A percentile compares a stretch with the other conserved stretches of the same genome.
Evolutionary conservation across 2,329 filamentous ascomycete genomes (phyloP).

Genomic region (Emergomyces africanus): DNA sequence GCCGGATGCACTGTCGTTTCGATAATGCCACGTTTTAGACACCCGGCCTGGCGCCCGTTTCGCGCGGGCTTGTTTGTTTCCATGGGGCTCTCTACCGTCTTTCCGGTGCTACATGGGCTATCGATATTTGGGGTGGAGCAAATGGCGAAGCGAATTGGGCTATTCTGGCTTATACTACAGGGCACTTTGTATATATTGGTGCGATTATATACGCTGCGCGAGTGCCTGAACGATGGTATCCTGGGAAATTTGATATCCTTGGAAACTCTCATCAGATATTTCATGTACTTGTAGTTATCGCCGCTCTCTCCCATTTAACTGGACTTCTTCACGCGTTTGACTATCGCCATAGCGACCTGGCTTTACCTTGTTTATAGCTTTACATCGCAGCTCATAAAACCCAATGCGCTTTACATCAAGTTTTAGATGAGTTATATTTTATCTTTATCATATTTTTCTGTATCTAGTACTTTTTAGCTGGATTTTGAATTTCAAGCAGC

Average conservation of each 20-base stretch:
- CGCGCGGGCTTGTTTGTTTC: slow-evolving; percentile 80
- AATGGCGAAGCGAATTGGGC: slow-evolving; percentile 60
- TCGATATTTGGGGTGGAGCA: slow-evolving; percentile 51
- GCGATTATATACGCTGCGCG: slow-evolving; percentile 75
- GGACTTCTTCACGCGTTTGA: slow-evolving; percentile 79
- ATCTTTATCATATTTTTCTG: neutral
- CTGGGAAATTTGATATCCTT: slow-evolving; percentile 76
- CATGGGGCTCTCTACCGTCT: slow-evolving; percentile 69
- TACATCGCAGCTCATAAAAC: neutral
- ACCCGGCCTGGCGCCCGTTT: slow-evolving; percentile 70
- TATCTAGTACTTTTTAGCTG: neutral
- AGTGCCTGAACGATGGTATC: slow-evolving; percentile 67
- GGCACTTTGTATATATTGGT: slow-evolving; percentile 75
- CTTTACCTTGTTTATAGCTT: slow-evolving; percentile 35
- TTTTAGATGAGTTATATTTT: neutral
- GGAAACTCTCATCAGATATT: slow-evolving; percentile 95
- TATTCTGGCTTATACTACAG: slow-evolving; percentile 68
- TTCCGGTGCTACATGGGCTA: slow-evolving; percentile 71
- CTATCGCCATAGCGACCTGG: slow-evolving; percentile 56
- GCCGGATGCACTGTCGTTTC: slow-evolving; percentile 64
- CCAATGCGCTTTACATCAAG: neutral
- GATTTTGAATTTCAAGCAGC: neutral
- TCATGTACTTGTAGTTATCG: slow-evolving; percentile 74
- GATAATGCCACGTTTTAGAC: slow-evolving; percentile 70
- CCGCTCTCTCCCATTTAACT: slow-evolving; percentile 67